Percentiles rank a stretch among this genome's conserved stretches.
phyloP scores from a whole-genome alignment of 2,329 filamentous ascomycete species.

The Colletotrichum graminicola region DNA sequence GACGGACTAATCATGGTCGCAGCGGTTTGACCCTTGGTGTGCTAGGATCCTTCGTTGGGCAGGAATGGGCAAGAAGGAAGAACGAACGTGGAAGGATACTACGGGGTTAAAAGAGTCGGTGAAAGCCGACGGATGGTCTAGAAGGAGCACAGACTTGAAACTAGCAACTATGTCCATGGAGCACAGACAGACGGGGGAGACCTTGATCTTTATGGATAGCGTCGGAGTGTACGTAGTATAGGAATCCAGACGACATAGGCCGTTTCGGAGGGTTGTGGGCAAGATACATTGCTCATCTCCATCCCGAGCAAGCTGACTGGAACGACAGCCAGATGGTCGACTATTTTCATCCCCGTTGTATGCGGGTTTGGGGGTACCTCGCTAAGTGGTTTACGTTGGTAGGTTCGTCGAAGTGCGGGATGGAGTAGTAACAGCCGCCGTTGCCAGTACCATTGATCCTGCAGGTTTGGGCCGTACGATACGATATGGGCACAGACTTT shows the following conservation, averaged over 20 bases:
- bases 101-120: constrained; percentile 27
- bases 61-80: not conserved
- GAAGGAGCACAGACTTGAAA: constrained; percentile 19
- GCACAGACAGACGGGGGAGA: not conserved
- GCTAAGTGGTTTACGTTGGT: not conserved
- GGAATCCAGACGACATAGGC: not conserved
- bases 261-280: constrained; percentile 4
- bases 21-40: not conserved
- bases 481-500: not conserved
- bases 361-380: not conserved
- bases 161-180: constrained; percentile 11
- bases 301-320: not conserved
- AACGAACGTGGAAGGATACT: constrained; percentile 1
- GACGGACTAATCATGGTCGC: constrained; percentile 18
- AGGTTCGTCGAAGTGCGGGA: not conserved
- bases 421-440: not conserved
- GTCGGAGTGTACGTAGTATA: not conserved
- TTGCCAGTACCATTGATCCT: not conserved
- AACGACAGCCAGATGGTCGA: not conserved
- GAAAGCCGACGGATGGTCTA: constrained; percentile 4
- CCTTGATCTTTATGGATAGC: constrained; percentile 21
- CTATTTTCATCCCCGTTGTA: not conserved
- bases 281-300: not conserved
- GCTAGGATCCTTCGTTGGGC: constrained; percentile 4
- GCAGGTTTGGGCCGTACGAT: not conserved